Base-by-base conservation (phyloP, 768 basidiomycete species). In the Tremella yokohamensis region DNA sequence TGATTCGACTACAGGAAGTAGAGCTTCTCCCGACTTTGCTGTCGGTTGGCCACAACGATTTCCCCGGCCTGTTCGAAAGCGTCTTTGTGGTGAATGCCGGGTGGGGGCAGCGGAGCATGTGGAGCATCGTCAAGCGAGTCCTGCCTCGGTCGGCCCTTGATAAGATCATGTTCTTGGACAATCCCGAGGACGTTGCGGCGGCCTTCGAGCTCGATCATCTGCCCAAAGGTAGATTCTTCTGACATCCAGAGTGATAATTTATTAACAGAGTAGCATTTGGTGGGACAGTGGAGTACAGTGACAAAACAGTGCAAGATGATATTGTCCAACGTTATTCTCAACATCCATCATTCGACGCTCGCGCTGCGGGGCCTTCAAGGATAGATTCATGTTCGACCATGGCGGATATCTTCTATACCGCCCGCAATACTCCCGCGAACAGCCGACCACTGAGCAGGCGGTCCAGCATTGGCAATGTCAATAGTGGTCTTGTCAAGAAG, bases 71-170 rank as follows among this genome's bases (percentile, higher is more conserved):
- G 25, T 66, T 75, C 56, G 63, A 67, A 16, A 50, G 62, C 7
- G 69, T 73, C 25, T 69, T 69, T 58, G 66, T 77, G 25, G 62
- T 74, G 39, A 76, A 76, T 56, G 65, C 71, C 12, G 69, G 72
- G 0, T 77, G 76, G 76, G 66, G 68, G 0, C 69, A 72, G 29
- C 55, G 68, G 18, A 64, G 64, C 15, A 62, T 76, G 52, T 77
- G 76, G 76, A 59, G 64, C 4, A 57, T 72, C 42, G 52, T 77
- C 55, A 76, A 76, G 53, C 66, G 70, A 12, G 59, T 76, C 15
- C 50, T 77, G 12, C 76, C 76, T 2, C 52, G 61, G 29, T 67
- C 69, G 18, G 73, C 74, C 2, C 58, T 76, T 18, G 75, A 73
- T 3, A 74, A 72, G 53, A 62, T 77, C 19, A 39, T 51, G 2